phyloP scores from a whole-genome alignment of 2,329 filamentous ascomycete genomes.

The Cylindrodendrum hubeiense region DNA sequence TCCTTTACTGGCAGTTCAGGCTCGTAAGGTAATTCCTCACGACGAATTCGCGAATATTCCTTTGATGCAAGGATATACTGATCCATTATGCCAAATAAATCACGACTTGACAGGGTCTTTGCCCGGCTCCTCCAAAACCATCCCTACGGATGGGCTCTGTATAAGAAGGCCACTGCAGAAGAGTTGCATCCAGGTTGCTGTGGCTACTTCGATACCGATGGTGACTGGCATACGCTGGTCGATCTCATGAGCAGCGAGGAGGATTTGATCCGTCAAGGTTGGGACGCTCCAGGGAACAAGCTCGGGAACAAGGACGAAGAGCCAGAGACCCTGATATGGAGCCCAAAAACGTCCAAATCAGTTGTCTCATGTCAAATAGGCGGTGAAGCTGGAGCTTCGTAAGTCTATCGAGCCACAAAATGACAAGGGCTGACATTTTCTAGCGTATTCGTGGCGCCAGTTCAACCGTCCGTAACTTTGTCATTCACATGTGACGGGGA shows the following conservation, averaged over 20 bases:
- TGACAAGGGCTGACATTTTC: background rate
- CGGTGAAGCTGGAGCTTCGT: background rate
- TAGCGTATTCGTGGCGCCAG: background rate
- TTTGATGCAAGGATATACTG: background rate
- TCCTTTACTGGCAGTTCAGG: background rate
- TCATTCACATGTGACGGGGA: background rate
- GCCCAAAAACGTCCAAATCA: background rate
- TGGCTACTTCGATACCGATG: conserved; percentile 1
- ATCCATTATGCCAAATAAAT: background rate
- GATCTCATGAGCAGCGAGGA: background rate
- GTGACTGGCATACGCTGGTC: background rate
- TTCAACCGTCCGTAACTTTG: background rate
- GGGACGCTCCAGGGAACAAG: background rate
- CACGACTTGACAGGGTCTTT: background rate
- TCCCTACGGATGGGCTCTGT: background rate
- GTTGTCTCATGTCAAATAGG: background rate
- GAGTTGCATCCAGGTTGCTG: background rate
- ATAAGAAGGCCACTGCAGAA: background rate
- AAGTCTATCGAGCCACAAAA: background rate
- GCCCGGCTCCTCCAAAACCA: background rate
- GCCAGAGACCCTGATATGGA: background rate
- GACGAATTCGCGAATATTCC: background rate
- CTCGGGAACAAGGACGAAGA: background rate
- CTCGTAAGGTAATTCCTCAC: background rate
- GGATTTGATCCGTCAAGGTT: background rate